Conservation (phyloP, 1,284 basidiomycete genomes). For the Takashimella koratensis region DNA sequence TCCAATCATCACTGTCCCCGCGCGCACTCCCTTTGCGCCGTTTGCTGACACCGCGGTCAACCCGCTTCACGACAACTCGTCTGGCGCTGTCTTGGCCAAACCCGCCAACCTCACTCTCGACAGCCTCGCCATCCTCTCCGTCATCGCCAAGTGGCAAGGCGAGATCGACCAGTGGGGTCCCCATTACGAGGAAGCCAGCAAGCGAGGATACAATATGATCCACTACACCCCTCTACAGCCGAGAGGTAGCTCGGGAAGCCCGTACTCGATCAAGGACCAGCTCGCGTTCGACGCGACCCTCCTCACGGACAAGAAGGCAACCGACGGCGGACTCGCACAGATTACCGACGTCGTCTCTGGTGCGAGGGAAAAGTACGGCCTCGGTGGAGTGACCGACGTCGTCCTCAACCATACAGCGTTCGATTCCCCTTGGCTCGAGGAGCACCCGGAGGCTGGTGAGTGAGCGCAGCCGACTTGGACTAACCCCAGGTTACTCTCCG, state of each 20-base stretch:
- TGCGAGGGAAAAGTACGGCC: slow-evolving; percentile 77
- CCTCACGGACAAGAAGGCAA: slow-evolving; percentile 56
- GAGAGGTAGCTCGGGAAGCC: slow-evolving; percentile 78
- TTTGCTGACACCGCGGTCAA: slow-evolving; percentile 8
- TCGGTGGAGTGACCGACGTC: slow-evolving; percentile 84
- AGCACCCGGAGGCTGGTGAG: slow-evolving; percentile 89
- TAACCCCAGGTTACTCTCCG: slow-evolving; percentile 70
- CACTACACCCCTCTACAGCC: slow-evolving; percentile 92
- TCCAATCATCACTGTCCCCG: slow-evolving; percentile 71
- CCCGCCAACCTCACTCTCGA: slow-evolving; percentile 63
- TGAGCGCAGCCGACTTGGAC: slow-evolving; percentile 12
- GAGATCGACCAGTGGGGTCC: slow-evolving; percentile 68
- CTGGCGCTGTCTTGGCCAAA: slow-evolving; percentile 53
- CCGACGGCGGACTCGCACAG: slow-evolving; percentile 53
- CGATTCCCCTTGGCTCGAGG: slow-evolving; percentile 82
- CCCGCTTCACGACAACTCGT: slow-evolving; percentile 52
- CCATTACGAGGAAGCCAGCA: slow-evolving; percentile 73
- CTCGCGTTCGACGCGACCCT: slow-evolving; percentile 70
- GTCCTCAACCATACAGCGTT: slow-evolving; percentile 94
- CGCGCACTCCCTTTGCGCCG: slow-evolving; percentile 60
- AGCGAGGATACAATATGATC: slow-evolving; percentile 91
- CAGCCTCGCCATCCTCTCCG: slow-evolving; percentile 76
- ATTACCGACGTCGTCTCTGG: slow-evolving; percentile 59
- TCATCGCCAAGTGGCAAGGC: slow-evolving; percentile 97
- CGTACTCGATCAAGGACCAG: slow-evolving; percentile 88